phyloP scores from a whole-genome alignment of 768 basidiomycete species.

The Tulasnella sp. region DNA sequence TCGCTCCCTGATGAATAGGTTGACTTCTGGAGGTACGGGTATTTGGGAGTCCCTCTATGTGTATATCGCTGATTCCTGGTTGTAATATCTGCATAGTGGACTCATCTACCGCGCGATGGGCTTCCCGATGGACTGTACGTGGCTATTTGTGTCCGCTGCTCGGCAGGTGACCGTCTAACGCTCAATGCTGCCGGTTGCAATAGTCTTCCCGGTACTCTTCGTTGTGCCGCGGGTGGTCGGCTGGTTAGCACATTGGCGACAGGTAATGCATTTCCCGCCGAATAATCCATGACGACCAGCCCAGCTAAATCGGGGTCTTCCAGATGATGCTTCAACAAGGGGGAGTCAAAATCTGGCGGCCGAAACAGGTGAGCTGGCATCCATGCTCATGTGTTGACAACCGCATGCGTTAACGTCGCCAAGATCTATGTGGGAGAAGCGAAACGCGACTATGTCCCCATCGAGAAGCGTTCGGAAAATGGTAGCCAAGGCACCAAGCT shows the following conservation, averaged over 20 bases:
- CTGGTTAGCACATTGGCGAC: constrained; percentile 89
- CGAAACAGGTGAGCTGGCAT: constrained; percentile 49
- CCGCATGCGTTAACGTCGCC: neutral
- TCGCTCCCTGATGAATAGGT: constrained; percentile 1
- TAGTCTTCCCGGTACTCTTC: constrained; percentile 80
- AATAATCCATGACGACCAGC: neutral
- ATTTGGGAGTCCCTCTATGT: neutral
- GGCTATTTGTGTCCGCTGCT: too few relatives aligned
- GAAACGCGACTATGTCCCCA: constrained; percentile 63
- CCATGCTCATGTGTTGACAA: neutral
- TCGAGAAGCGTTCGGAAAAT: constrained; percentile 48
- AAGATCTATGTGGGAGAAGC: constrained; percentile 65
- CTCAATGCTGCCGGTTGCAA: neutral
- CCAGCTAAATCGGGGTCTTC: neutral
- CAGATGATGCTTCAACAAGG: constrained; percentile 87
- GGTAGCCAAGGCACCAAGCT: constrained; percentile 31
- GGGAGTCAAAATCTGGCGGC: constrained; percentile 91
- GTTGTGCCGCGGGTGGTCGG: constrained; percentile 87
- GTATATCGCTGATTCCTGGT: neutral
- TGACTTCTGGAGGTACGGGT: constrained; percentile 18
- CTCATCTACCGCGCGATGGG: constrained; percentile 91
- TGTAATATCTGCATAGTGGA: constrained; percentile 48
- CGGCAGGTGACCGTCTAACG: neutral
- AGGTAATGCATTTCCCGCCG: constrained; percentile 35
- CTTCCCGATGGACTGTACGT: constrained; percentile 68